phyloP scores from a whole-genome alignment of 2,329 filamentous ascomycete genomes.

The Aureobasidium mangrovei region DNA sequence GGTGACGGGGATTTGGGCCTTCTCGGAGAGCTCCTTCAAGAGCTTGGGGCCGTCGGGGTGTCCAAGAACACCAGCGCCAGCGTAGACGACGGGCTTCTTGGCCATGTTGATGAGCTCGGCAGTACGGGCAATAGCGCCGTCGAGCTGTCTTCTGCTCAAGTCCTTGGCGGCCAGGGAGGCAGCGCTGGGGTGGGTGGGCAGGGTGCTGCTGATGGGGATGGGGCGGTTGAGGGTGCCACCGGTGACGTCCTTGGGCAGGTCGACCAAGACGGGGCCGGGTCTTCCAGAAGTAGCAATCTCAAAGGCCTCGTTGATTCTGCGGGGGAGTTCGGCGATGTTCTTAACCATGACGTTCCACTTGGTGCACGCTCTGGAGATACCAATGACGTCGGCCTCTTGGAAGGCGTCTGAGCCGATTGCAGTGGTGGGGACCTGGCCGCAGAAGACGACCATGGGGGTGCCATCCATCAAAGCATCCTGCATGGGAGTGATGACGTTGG shows the following conservation, averaged over 20 bases:
- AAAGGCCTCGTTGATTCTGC: slow-evolving; percentile 94
- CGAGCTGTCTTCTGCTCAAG: slow-evolving; percentile 61
- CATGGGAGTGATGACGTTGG: slow-evolving; percentile 93
- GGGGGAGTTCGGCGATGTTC: slow-evolving; percentile 83
- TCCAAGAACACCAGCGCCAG: slow-evolving; percentile 80
- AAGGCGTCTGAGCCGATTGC: slow-evolving; percentile 94
- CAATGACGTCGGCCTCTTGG: slow-evolving; percentile 90
- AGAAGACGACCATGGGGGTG: slow-evolving; percentile 92
- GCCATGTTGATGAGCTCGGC: slow-evolving; percentile 76
- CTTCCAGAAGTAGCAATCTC: slow-evolving; percentile 93
- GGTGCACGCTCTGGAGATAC: slow-evolving; percentile 88
- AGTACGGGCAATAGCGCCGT: slow-evolving; percentile 64
- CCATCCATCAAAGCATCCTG: slow-evolving; percentile 93
- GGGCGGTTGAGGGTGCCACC: slow-evolving; percentile 72
- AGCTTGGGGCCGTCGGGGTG: slow-evolving; percentile 69
- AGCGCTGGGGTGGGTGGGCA: slow-evolving; percentile 76
- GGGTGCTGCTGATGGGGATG: slow-evolving; percentile 66
- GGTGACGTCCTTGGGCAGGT: slow-evolving; percentile 93
- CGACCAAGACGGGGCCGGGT: slow-evolving; percentile 88
- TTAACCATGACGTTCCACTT: slow-evolving; percentile 99
- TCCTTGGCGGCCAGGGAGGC: slow-evolving; percentile 75
- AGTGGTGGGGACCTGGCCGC: slow-evolving; percentile 80
- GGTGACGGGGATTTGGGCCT: slow-evolving; percentile 85
- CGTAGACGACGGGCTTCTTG: slow-evolving; percentile 92
- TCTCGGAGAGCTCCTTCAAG: slow-evolving; percentile 80